Percentiles rank a stretch among this genome's conserved stretches.
Evolutionary conservation across 2,329 filamentous ascomycete species (phyloP).

Genomic region (Didymosphaeria variabile): DNA sequence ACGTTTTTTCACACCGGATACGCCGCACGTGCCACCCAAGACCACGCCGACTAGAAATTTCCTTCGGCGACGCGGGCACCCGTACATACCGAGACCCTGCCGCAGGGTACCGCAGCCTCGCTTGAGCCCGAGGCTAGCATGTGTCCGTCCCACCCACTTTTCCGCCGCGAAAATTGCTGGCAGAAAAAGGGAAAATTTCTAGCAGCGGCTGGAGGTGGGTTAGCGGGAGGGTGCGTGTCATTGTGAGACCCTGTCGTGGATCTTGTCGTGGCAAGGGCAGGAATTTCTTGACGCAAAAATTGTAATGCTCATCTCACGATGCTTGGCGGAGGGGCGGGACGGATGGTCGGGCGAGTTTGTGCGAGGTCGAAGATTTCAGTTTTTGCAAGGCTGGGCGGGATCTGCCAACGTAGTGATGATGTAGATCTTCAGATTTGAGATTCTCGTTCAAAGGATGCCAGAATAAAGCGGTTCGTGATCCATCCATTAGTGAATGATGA

Average conservation of each 20-base stretch:
- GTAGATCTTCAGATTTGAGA: background rate
- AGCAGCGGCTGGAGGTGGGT: constrained; percentile 2
- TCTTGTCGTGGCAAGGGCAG: background rate
- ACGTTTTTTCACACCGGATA: background rate
- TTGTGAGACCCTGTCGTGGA: background rate
- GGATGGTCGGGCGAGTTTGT: background rate
- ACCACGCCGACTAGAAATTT: background rate
- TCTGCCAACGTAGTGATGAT: background rate
- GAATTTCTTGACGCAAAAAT: background rate
- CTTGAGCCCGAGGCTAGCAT: background rate
- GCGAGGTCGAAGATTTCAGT: background rate
- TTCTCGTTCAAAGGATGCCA: background rate
- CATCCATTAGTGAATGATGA: background rate
- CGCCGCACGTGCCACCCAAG: background rate
- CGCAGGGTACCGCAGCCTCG: background rate
- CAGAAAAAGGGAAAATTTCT: constrained; percentile 1
- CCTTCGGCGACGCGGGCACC: background rate
- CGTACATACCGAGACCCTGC: background rate
- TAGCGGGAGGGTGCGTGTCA: background rate
- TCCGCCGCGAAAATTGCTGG: background rate
- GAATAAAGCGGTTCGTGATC: background rate
- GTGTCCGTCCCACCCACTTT: background rate
- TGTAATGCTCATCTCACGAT: constrained; percentile 2
- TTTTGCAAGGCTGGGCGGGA: background rate
- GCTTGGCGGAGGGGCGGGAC: constrained; percentile 5